These are phyloP conservation scores for Teunomyces kruisii DNA, from an alignment of 805 yeast species.

Conservation along the genomic window DNA sequence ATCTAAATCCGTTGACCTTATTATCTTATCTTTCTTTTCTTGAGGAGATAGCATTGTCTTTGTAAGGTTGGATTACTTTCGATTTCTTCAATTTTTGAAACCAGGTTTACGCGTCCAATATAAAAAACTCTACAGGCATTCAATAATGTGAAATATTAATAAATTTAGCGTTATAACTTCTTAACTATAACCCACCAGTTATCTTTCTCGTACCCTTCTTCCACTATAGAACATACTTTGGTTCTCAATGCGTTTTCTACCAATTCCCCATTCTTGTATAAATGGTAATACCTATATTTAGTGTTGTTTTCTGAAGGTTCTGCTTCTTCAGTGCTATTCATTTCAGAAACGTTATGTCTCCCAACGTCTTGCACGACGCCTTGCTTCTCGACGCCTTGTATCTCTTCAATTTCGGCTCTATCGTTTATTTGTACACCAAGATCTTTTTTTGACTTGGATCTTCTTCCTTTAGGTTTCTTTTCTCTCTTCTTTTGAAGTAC, in stretches of 20 bases:
- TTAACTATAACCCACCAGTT: constrained; percentile 75
- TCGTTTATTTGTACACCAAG: neutral
- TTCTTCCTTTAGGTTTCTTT: constrained; percentile 28
- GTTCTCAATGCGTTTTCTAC: constrained; percentile 67
- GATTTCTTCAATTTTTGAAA: neutral
- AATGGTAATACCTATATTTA: constrained; percentile 83
- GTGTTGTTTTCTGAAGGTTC: constrained; percentile 36
- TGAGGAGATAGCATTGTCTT: constrained; percentile 32
- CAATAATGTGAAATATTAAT: neutral
- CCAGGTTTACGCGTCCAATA: neutral
- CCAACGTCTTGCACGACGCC: constrained; percentile 8
- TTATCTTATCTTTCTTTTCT: constrained; percentile 40
- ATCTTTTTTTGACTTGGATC: constrained; percentile 1
- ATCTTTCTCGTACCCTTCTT: constrained; percentile 85
- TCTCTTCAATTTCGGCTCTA: constrained; percentile 3
- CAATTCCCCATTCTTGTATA: constrained; percentile 82
- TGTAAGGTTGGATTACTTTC: neutral
- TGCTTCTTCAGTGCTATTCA: neutral
- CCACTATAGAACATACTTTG: constrained; percentile 62
- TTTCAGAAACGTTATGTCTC: constrained; percentile 5
- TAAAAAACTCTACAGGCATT: neutral
- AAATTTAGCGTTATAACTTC: constrained; percentile 11
- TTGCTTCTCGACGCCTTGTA: constrained; percentile 1
- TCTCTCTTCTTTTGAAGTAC: constrained; percentile 57
- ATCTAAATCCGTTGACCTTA: constrained; percentile 65